phyloP scores from a whole-genome alignment of 129 eudicot species.

The Dittrichia graveolens region DNA sequence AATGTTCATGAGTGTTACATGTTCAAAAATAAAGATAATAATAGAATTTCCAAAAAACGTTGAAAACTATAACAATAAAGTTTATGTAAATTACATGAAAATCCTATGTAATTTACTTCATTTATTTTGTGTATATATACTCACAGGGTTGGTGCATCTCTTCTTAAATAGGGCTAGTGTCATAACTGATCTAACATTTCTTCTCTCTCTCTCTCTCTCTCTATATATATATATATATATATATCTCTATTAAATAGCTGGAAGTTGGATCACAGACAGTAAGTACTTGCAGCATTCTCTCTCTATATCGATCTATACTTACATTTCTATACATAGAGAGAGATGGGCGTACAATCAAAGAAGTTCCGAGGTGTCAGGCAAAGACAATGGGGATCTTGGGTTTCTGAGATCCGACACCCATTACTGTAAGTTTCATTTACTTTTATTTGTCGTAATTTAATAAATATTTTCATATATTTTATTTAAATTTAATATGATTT shows the following conservation, averaged over 20 bases:
- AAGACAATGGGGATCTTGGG: slow-evolving; percentile 64
- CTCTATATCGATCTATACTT: not conserved
- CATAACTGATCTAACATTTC: not conserved
- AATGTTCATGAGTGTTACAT: no score
- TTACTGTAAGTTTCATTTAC: slow-evolving; percentile 39
- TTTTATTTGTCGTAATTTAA: no score
- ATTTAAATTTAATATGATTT: no score
- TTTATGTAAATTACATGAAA: no score
- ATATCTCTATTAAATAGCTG: slow-evolving; percentile 10
- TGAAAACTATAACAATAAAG: no score
- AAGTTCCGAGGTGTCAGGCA: slow-evolving; percentile 52
- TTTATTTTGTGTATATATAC: not conserved
- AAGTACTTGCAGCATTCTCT: slow-evolving; percentile 7
- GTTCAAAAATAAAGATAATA: no score
- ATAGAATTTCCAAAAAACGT: no score
- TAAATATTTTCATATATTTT: no score
- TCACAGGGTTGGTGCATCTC: slow-evolving; percentile 8
- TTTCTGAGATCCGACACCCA: slow-evolving; percentile 52
- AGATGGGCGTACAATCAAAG: slow-evolving; percentile 30
- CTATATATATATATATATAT: not conserved
- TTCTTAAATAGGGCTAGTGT: slow-evolving; percentile 7
- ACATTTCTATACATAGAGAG: not conserved
- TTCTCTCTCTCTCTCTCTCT: not conserved
- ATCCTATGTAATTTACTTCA: no score
- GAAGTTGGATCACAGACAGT: slow-evolving; percentile 2